Evolutionary conservation across 805 yeast species (phyloP), one percentile per base, ranked within the genome.

Genomic region (Barnettozyma californica): DNA sequence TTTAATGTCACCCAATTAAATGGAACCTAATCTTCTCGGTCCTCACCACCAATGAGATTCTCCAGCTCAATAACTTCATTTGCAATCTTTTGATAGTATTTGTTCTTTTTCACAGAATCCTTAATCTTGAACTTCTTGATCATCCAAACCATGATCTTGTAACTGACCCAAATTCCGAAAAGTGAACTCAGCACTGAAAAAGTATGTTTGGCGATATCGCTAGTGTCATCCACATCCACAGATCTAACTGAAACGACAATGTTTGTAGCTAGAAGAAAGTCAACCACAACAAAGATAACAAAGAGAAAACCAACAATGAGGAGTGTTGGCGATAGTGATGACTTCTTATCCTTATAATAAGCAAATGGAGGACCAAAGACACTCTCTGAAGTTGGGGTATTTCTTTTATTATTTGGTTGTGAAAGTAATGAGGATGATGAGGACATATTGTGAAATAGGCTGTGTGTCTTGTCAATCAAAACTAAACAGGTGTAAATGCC

Each of bases 231-330:
- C 16, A 57, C 54, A 16, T 60, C 58, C 34, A 68, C 52, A 5
- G 71, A 67, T 51, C 71, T 62, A 26, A 61, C 53, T 33, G 67
- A 65, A 40, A 69, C 62, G 37, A 68, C 59, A 38, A 66, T 61
- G 44, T 66, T 60, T 7, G 68, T 67, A 11, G 68, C 69, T 16
- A 68, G 53, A 3, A 68, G 49, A 52, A 69, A 66, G 34, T 65
- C 64, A 9, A 61, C 11, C 7, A 55, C 52, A 18, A 63, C 59
- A n/a, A 65, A 46, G 5, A 65, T 9, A 3, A 63, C 65, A 9
- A 63, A 42, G 14, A 60, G 34, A 8, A 57, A 16, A 16, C 65
- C 64, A 9, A 67, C 64, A 9, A 57, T 18, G 19, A 60, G 40
- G n/a, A 68, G 35, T 20, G 57, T 58, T 21, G 51, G 46, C 3